Evolutionary conservation across 257 asterid species (phyloP).

Genomic region (Thymus mandschuricus): DNA sequence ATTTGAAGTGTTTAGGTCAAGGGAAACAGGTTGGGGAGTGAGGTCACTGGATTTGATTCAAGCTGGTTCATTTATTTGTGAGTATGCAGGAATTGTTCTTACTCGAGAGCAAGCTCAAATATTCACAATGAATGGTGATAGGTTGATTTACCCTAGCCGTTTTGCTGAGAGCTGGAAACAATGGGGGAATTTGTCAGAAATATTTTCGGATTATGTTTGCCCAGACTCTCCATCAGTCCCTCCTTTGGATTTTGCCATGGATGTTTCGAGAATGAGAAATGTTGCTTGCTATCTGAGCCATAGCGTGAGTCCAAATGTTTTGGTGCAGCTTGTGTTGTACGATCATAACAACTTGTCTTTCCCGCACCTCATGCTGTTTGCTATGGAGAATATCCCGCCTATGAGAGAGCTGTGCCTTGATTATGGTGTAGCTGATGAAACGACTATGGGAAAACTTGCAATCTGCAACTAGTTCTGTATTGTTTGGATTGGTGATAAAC

Average conservation of each 20-base stretch:
- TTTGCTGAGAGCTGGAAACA: conserved; percentile 79
- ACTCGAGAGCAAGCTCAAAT: conserved; percentile 76
- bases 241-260: conserved; percentile 86
- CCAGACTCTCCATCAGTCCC: conserved; percentile 68
- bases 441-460: conserved; percentile 65
- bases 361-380: conserved; percentile 90
- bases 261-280: conserved; percentile 85
- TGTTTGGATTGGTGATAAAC: conserved; percentile 28
- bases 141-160: conserved; percentile 71
- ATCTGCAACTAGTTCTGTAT: conserved; percentile 54
- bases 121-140: conserved; percentile 88
- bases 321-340: conserved; percentile 80
- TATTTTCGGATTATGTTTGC: conserved; percentile 57
- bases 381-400: conserved; percentile 92
- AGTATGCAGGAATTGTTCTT: conserved; percentile 83
- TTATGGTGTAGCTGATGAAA: conserved; percentile 85
- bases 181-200: conserved; percentile 77
- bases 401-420: conserved; percentile 80
- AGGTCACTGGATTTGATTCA: conserved; percentile 83
- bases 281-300: conserved; percentile 91
- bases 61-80: conserved; percentile 93
- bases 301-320: conserved; percentile 67
- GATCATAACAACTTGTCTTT: conserved; percentile 78
- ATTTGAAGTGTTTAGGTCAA: conserved; percentile 85
- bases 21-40: conserved; percentile 95